These are phyloP conservation scores for Diaporthe eres DNA, from an alignment of 2,329 filamentous ascomycete species.

Conservation along the genomic window DNA sequence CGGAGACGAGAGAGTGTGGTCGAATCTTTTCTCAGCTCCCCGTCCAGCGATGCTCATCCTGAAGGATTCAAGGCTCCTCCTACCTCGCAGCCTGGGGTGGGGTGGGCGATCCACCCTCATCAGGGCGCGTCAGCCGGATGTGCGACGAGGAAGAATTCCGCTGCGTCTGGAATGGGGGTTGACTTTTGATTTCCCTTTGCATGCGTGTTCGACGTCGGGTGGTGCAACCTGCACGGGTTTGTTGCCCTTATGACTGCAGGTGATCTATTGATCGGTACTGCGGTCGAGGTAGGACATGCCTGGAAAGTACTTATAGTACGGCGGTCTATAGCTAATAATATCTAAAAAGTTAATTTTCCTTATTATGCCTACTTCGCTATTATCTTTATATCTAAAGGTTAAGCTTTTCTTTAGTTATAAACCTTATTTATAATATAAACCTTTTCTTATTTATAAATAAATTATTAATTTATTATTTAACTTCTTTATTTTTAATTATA, in stretches of 20 bases:
- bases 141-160: background rate
- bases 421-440: too few relatives aligned
- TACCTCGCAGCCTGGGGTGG: slow-evolving; percentile 27
- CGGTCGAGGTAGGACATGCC: background rate
- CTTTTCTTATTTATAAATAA: too few relatives aligned
- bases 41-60: slow-evolving; percentile 21
- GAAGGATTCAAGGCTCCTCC: slow-evolving; percentile 27
- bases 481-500: too few relatives aligned
- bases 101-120: slow-evolving; percentile 14
- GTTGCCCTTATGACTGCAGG: background rate
- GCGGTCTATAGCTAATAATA: too few relatives aligned
- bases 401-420: too few relatives aligned
- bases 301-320: background rate
- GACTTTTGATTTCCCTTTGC: background rate
- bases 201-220: background rate
- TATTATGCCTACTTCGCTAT: too few relatives aligned
- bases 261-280: background rate
- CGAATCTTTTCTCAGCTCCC: background rate
- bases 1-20: background rate
- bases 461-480: too few relatives aligned
- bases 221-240: slow-evolving; percentile 8
- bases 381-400: too few relatives aligned
- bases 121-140: background rate
- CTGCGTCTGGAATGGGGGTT: background rate
- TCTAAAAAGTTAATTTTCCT: too few relatives aligned